Base-by-base conservation (phyloP, 1,139 yeast genomes). In the Suhomyces terraborum region DNA sequence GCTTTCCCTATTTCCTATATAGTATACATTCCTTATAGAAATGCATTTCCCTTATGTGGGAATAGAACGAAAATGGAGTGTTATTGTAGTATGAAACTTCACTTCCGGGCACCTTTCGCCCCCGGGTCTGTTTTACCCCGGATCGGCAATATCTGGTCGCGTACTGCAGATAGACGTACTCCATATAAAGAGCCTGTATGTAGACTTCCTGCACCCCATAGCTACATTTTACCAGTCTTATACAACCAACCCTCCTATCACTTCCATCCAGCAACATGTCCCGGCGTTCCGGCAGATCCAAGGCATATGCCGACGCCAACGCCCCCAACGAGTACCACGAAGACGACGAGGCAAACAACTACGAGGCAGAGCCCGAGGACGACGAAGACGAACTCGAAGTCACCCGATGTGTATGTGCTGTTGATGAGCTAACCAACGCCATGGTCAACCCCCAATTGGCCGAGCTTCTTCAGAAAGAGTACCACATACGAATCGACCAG, bases 391-490 rank as follows among this genome's bases (percentile, higher is more conserved):
- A 51, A 17, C 87, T 80, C 40, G 96, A 88, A 56, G 78, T 87
- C 36, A 91, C 98, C 0, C 72, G 98, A 43, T 93, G 98, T 66
- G 77, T 91, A 3, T 93, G 98, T 66, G 93, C 85, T 10, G 77
- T 79, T 50, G 85, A 81, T 45, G 94, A 84, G 52, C 69, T 88
- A 6, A 79, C 79, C 50, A 42, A 58, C 6, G 54, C 54, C 22
- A 50, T 56, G 26, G 64, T 72, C 23, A 62, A 60, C 41, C 54
- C 59, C 46, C 75, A 41, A 71, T 75, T 59, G 64, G 77, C 36
- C 63, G 75, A 47, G 1, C 47, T 70, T 17, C 77, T 82, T 42
- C 73, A 66, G 30, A 59, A 67, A 14, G 81, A 77, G 43, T 75
- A 72, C 49, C 79, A 78, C 35, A 84, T 87, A 38, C 77, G 84